Evolutionary conservation across 2,329 filamentous ascomycete genomes (phyloP).

Genomic region (Arthroderma sp.): DNA sequence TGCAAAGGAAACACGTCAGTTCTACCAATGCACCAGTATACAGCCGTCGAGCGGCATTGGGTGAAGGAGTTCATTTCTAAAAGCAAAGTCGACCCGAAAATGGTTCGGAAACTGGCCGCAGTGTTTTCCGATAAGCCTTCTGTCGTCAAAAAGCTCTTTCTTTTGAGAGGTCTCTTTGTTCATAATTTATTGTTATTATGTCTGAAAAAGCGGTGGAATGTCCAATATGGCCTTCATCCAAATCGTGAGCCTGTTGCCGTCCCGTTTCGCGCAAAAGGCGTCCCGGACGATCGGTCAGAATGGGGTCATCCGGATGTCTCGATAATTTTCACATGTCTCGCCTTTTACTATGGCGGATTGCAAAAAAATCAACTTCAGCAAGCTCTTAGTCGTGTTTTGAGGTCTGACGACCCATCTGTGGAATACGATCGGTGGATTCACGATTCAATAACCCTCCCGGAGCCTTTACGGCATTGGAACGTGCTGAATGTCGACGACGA

Average conservation of each 20-base stretch:
- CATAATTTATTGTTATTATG: slow-evolving; percentile 47
- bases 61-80: slow-evolving; percentile 8
- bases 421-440: slow-evolving; percentile 43
- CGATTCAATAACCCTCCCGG: slow-evolving; percentile 30
- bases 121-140: slow-evolving; percentile 6
- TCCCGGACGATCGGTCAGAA: slow-evolving; percentile 49
- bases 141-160: slow-evolving; percentile 30
- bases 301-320: slow-evolving; percentile 56
- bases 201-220: slow-evolving; percentile 53
- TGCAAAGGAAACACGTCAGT: slow-evolving; percentile 19
- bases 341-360: slow-evolving; percentile 54
- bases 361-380: slow-evolving; percentile 36
- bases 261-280: slow-evolving; percentile 53
- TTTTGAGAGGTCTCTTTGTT: slow-evolving; percentile 51
- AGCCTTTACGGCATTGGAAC: slow-evolving; percentile 39
- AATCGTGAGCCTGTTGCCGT: slow-evolving; percentile 41
- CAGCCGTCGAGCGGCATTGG: slow-evolving; percentile 18
- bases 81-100: not conserved
- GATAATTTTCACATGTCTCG: slow-evolving; percentile 51
- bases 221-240: slow-evolving; percentile 49
- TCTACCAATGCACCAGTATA: slow-evolving; percentile 10
- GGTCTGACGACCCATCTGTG: slow-evolving; percentile 42
- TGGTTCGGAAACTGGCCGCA: not conserved
- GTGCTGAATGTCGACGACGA: slow-evolving; percentile 48
- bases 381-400: slow-evolving; percentile 38